These are phyloP conservation scores for Exophiala sp. DNA, from an alignment of 2,329 filamentous ascomycete genomes.

Conservation along the genomic window DNA sequence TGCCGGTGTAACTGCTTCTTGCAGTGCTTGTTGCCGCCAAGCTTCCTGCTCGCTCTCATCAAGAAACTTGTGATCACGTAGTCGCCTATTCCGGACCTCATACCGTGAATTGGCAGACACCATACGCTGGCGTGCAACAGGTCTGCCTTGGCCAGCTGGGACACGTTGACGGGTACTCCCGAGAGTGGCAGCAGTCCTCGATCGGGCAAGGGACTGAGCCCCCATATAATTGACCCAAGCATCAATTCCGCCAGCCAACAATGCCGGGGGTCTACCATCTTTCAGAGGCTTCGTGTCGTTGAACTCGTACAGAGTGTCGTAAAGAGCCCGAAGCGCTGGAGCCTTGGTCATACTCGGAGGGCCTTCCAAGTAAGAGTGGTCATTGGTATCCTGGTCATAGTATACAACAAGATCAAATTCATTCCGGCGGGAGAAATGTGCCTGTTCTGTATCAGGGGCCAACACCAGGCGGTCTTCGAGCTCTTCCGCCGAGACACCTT, in stretches of 20 bases:
- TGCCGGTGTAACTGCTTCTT: conserved; percentile 52
- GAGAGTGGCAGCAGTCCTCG: conserved; percentile 49
- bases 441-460: conserved; percentile 56
- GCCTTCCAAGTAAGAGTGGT: conserved; percentile 50
- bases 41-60: conserved; percentile 72
- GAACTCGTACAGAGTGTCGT: conserved; percentile 75
- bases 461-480: conserved; percentile 48
- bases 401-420: conserved; percentile 84
- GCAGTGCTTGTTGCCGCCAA: conserved; percentile 71
- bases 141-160: conserved; percentile 35
- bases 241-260: conserved; percentile 75
- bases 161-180: conserved; percentile 41
- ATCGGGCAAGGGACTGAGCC: conserved; percentile 54
- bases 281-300: conserved; percentile 70
- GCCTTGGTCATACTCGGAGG: conserved; percentile 42
- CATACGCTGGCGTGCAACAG: conserved; percentile 49
- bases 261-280: conserved; percentile 60
- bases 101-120: conserved; percentile 47
- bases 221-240: conserved; percentile 85
- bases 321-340: conserved; percentile 62
- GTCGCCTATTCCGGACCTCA: conserved; percentile 51
- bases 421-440: conserved; percentile 64
- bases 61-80: conserved; percentile 62
- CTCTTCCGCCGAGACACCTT: conserved; percentile 60
- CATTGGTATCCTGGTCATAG: conserved; percentile 69